Base-by-base conservation (phyloP, 2,329 filamentous ascomycete genomes). In the Pestalotiopsis sp. region DNA sequence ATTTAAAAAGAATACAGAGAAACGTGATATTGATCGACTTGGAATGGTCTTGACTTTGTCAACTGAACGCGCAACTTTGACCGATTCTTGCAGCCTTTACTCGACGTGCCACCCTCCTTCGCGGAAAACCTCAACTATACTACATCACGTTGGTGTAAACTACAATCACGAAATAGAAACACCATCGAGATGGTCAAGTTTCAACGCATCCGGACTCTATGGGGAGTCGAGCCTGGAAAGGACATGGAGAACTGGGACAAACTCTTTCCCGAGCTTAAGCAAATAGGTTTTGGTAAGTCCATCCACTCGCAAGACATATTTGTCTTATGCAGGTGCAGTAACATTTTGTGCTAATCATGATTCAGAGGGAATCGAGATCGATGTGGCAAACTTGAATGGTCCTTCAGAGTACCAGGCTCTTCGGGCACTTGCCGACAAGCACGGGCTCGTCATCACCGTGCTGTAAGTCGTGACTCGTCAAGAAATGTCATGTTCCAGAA, bases 341-440 rank as follows among this genome's bases (percentile, higher is more conserved):
- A 20, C 2, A 17, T 52, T 52, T 17, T 45, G 4, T 14, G 23
- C 62, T 64, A 39, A 64, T 20, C n/a, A 13, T 52, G 20, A n/a
- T 13, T 27, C 25, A 66, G 64, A 39, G 20, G 64, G 64, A 23
- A 52, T 66, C n/a, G 64, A 66, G 14, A 58, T 66, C 36, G 45
- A 59, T 41, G 20, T 58, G 4, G 20, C 45, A 20, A 36, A 39
- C 23, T 6, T 66, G 27, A 23, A 66, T 36, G 39, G 20, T 12
- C 6, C n/a, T 23, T 17, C 20, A 7, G 49, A 58, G 12, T 58
- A 23, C n/a, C 45, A 27, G 11, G 25, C 23, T 17, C 36, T 66
- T 1, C 45, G 64, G 67, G 65, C n/a, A 7, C 45, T 64, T 6
- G 36, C 38, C 3, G 62, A 64, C 13, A 52, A 45, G 20, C 39